Base-by-base conservation (phyloP, 306 rosid species). In the Prunus davidiana region DNA sequence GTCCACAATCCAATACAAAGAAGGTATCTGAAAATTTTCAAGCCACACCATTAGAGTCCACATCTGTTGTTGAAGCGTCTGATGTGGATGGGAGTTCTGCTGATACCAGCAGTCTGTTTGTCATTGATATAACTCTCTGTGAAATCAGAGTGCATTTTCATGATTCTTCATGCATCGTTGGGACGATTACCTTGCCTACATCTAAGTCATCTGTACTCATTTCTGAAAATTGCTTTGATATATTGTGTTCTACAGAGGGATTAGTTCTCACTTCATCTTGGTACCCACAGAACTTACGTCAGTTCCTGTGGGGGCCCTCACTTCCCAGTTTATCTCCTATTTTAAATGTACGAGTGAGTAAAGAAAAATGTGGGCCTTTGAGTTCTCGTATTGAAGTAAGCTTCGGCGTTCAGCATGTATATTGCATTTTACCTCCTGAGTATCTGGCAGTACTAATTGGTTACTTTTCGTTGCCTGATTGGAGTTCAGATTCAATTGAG, bases 251-350 rank as follows among this genome's bases (percentile, higher is more conserved):
- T 67, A 69, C 70, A 6, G 97, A 89, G 82, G 98, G 98, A 57
- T 85, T 92, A 84, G 79, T 78, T 72, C 87, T 92, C 74, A 79
- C 91, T 16, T 90, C 98, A 62, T 85, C 91, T 28, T 94, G 91
- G 91, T 91, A 91, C 77, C 78, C 87, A 15, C 72, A 45, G 8
- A 85, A 83, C 74, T 86, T 84, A 47, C 84, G 70, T 32, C 93
- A 94, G 70, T 82, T 87, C 81, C 76, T 94, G 20, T 94, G 97
- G 98, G 98, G 98, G 67, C 92, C 98, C 38, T 81, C 90, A 46
- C 72, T 85, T 34, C 77, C 81, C 27, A 75, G 85, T 85, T 73
- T 94, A 54, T 90, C 97, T 70, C 95, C 98, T 41, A 83, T 94
- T 82, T 71, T 94, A 76, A 94, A 94, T 78, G 58, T 94, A 15